Evolutionary conservation across 2,329 filamentous ascomycete species (phyloP).

Genomic region (Cordyceps tenuipes): DNA sequence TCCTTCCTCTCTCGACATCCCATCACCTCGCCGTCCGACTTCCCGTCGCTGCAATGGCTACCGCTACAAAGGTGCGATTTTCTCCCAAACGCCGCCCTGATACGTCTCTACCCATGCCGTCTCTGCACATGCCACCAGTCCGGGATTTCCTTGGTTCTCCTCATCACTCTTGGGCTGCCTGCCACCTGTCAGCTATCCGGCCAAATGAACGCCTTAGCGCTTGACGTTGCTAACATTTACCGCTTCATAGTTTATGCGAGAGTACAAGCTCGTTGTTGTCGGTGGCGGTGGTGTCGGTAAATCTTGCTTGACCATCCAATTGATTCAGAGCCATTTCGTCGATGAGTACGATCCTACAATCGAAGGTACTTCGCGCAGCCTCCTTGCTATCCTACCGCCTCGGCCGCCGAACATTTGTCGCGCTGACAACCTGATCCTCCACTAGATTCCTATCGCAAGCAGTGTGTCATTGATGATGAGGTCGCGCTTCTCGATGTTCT

Average conservation of each 20-base stretch:
- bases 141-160: background rate
- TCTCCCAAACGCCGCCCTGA: background rate
- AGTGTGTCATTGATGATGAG: conserved; percentile 98
- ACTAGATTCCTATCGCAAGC: conserved; percentile 98
- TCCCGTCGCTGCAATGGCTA: conserved; percentile 12
- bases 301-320: conserved; percentile 96
- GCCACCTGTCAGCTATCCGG: background rate
- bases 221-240: background rate
- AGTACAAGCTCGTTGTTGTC: conserved; percentile 95
- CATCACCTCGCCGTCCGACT: background rate
- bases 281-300: conserved; percentile 98
- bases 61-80: conserved; percentile 12
- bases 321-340: conserved; percentile 93
- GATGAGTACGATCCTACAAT: conserved; percentile 99
- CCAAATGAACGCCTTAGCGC: background rate
- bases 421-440: background rate
- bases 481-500: conserved; percentile 95
- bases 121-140: background rate
- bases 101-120: background rate
- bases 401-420: background rate
- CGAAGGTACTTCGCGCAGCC: conserved; percentile 61
- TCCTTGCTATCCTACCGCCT: background rate
- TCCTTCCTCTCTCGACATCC: background rate
- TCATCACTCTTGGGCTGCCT: background rate
- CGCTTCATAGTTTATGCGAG: conserved; percentile 62